These are phyloP conservation scores for Colletotrichum sp. DNA, from an alignment of 2,329 filamentous ascomycete genomes.

Conservation along the genomic window DNA sequence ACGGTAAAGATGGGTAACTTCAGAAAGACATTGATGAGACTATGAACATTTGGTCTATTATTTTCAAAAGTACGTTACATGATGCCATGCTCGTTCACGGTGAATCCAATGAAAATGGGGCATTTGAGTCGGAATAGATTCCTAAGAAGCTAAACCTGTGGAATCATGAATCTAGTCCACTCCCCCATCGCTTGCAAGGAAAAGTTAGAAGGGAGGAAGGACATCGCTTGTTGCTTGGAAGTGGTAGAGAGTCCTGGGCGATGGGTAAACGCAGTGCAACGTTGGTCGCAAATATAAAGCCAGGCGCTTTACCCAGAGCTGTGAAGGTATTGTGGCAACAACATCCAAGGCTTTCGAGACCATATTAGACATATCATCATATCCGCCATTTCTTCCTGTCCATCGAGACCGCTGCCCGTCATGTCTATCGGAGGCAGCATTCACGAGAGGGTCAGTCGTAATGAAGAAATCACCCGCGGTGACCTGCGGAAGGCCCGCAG, in stretches of 20 bases:
- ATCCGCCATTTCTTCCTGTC: too few species aligned
- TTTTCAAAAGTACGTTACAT: not conserved
- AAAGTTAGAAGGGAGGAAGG: too few species aligned
- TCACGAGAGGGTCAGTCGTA: not conserved
- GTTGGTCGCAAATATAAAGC: not conserved
- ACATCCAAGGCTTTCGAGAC: accelerated
- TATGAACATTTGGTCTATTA: accelerated
- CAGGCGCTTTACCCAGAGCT: not conserved
- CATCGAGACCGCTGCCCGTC: not conserved
- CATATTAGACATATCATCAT: not conserved
- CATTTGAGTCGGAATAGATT: not conserved
- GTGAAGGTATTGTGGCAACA: accelerated
- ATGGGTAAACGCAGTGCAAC: too few species aligned
- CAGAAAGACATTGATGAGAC: not conserved
- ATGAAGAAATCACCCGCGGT: not conserved
- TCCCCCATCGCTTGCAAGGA: too few species aligned
- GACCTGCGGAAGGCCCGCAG: not conserved
- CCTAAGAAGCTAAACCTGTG: not conserved
- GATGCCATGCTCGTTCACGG: not conserved
- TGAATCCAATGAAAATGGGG: not conserved
- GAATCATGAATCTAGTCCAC: too few species aligned
- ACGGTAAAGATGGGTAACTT: not conserved
- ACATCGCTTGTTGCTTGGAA: too few species aligned
- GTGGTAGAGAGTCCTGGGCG: too few species aligned
- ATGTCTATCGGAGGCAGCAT: not conserved